Evolutionary conservation across 768 basidiomycete species (phyloP), one percentile per base, ranked within the genome.

Genomic region (Lactifluus pinguis): DNA sequence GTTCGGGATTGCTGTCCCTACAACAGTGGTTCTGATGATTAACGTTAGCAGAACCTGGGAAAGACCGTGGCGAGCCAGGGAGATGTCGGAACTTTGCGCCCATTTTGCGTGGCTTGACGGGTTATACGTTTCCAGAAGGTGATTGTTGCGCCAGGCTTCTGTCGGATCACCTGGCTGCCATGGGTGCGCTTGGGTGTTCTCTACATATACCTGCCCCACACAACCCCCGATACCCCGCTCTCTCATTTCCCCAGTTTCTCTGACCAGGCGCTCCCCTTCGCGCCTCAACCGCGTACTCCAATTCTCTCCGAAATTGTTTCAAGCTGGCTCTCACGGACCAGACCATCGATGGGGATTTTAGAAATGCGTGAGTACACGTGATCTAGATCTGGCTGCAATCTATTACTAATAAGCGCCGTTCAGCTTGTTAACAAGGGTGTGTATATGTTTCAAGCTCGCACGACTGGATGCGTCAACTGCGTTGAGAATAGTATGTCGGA

Each of bases 401-500:
- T 38, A 9, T 9, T 10, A 13, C 38, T 38, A 36, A 36, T 11
- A 38, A 3, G 8, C 8, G 32, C 13, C 38, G 11, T 13, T 38
- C 32, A 61, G 60, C 5, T 13, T 19, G 7, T 3, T 39, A 30
- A 61, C 60, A 4, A 51, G 39, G 49, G 60, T 61, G 34, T 10
- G 44, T 38, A 36, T 9, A 34, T 6, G 32, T 25, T 34, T 6
- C 30, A 45, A 6, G 4, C 14, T 10, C 10, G 14, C 25, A n/a
- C 4, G 19, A 25, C 13, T 29, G 34, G 5, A 7, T 14, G 7
- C 36, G 5, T 17, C 2, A 25, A 51, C 11, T 7, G 9, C 17
- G 2, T 48, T 8, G 41, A 25, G 3, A 13, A 34, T 36, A 85
- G 82, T 78, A 75, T 58, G 75, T 84, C 36, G 83, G 80, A 14